Conservation (phyloP, 305 asterid genomes). For the Striga hermonthica region DNA sequence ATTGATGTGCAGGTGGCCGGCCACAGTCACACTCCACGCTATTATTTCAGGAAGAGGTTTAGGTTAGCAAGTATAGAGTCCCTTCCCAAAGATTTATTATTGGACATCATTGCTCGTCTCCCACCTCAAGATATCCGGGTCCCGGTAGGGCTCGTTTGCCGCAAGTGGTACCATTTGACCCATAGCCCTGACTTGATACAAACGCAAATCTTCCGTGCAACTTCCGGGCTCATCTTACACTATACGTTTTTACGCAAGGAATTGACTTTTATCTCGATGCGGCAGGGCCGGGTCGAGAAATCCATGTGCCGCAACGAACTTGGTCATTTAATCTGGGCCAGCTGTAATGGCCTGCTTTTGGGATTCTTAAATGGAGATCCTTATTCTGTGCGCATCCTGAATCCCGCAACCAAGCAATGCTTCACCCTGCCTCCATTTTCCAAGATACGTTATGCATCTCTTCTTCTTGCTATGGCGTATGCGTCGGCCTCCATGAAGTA, state of each 20-base stretch:
- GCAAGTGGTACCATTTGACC: neutral
- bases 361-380: neutral
- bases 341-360: neutral
- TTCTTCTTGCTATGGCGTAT: neutral
- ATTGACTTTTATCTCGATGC: neutral
- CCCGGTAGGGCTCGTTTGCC: neutral
- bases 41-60: too few species aligned
- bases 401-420: neutral
- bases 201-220: neutral
- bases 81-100: neutral
- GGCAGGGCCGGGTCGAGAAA: neutral
- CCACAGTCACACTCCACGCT: too few species aligned
- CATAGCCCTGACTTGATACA: neutral
- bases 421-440: neutral
- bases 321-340: neutral
- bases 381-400: neutral
- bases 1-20: too few species aligned
- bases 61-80: neutral
- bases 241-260: neutral
- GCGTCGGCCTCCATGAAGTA: neutral
- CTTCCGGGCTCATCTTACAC: neutral
- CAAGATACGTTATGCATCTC: neutral
- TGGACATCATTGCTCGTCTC: neutral
- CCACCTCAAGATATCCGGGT: neutral
- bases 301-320: neutral